Evolutionary conservation across 805 yeast genomes (phyloP).

Genomic region (Schizosaccharomyces japonicus): DNA sequence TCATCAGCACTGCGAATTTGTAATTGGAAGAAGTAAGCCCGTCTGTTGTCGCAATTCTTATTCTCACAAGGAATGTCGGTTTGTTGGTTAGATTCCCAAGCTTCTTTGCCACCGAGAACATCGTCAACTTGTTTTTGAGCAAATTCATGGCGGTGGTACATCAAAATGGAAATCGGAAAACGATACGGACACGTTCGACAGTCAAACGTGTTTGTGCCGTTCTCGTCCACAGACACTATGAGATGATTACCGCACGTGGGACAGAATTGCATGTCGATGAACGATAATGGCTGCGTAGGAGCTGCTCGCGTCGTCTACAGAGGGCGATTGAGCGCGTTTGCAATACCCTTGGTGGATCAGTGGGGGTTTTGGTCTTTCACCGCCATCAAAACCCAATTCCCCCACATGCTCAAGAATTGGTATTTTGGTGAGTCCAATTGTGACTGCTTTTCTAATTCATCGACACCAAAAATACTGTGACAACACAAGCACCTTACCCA

Average conservation of each 20-base stretch:
- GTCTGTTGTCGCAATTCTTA: constrained; percentile 51
- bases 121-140: constrained; percentile 84
- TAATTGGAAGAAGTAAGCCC: constrained; percentile 88
- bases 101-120: constrained; percentile 86
- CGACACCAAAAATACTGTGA: not conserved
- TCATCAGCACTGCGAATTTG: constrained; percentile 97
- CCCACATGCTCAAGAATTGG: no score
- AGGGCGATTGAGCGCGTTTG: no score
- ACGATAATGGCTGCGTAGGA: no score
- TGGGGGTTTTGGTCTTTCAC: no score
- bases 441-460: constrained; percentile 2
- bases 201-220: constrained; percentile 26
- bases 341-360: no score
- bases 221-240: not conserved
- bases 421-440: no score
- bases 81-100: constrained; percentile 43
- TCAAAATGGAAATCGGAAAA: constrained; percentile 53
- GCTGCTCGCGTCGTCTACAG: no score
- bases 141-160: constrained; percentile 63
- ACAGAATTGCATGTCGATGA: constrained; percentile 1
- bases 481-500: not conserved
- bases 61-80: not conserved
- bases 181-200: constrained; percentile 93
- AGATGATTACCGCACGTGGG: constrained; percentile 5
- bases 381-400: no score